These are phyloP conservation scores for Silene coronaria DNA, from an alignment of 179 eudicot genomes.

Conservation along the genomic window DNA sequence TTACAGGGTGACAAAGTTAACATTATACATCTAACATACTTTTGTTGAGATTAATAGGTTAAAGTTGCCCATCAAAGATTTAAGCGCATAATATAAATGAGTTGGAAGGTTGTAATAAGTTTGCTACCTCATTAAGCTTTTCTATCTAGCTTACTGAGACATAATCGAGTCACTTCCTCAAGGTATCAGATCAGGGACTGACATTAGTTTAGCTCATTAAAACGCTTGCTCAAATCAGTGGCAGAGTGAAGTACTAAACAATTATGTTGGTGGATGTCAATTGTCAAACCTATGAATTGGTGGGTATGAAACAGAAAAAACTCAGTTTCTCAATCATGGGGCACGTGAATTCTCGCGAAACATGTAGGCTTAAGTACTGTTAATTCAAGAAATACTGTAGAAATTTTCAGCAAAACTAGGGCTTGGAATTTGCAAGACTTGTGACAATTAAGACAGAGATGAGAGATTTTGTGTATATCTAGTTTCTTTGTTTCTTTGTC, in stretches of 20 bases:
- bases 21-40: too few relatives aligned
- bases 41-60: background rate
- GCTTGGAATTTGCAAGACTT: background rate
- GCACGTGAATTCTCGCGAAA: background rate
- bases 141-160: background rate
- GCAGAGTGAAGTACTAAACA: background rate
- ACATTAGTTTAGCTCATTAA: background rate
- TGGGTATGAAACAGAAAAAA: background rate
- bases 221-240: background rate
- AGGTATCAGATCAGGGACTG: background rate
- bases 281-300: background rate
- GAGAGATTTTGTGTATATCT: background rate
- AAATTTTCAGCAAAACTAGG: background rate
- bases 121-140: background rate
- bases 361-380: background rate
- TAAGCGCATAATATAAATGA: background rate
- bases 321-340: background rate
- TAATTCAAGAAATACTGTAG: too few relatives aligned
- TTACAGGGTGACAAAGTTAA: background rate
- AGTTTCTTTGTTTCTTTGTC: slow-evolving; percentile 5
- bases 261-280: background rate
- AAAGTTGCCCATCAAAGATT: background rate
- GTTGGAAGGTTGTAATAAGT: background rate
- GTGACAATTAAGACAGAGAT: background rate
- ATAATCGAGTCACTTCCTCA: background rate